Base-by-base conservation (phyloP, 2,329 filamentous ascomycete genomes). In the Venturia aucupariae region DNA sequence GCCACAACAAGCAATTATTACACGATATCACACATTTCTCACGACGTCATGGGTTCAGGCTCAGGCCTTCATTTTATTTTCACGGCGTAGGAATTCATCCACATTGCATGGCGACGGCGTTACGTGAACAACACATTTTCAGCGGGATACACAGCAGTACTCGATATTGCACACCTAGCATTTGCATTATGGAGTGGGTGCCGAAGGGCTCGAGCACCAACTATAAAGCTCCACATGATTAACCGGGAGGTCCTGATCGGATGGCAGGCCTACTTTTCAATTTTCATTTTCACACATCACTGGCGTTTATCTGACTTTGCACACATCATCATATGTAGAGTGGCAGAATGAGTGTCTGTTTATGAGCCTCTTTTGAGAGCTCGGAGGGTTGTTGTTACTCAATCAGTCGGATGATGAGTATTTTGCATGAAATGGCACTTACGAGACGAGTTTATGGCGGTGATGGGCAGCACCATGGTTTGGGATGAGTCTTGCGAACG, bases 21-120 rank as follows among this genome's bases (percentile, higher is more conserved):
- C 30, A 22, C 30, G 10, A 61, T 4, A 27, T 22, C 24, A 42
- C 38, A 46, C 38, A 61, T 42, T 42, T 24, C 32, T 61, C 59
- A 61, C 38, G 59, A 61, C 38, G 27, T 42, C 15, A 42, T 42
- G 38, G 3, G 32, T 27, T 19, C 30, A 7, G 59, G 24, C 38
- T 39, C 35, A 42, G 35, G 38, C 24, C 38, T 61, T 27, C n/a
- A 15, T 61, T 61, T 8, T 7, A 38, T 35, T 27, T 61, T 30
- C 22, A 61, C n/a, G 8, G 6, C 22, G 35, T 38, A 38, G 30
- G 30, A 1, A 15, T 46, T 61, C 6, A 27, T 61, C 38, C 24
- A 42, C 41, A 27, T 27, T 61, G 59, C 59, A 61, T 61, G 59
- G 59, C 59, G 67, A 90, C 89, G 42, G 82, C 79, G 75, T 93